Evolutionary conservation across 306 rosid species (phyloP).

Genomic region (Prunus mongolica): DNA sequence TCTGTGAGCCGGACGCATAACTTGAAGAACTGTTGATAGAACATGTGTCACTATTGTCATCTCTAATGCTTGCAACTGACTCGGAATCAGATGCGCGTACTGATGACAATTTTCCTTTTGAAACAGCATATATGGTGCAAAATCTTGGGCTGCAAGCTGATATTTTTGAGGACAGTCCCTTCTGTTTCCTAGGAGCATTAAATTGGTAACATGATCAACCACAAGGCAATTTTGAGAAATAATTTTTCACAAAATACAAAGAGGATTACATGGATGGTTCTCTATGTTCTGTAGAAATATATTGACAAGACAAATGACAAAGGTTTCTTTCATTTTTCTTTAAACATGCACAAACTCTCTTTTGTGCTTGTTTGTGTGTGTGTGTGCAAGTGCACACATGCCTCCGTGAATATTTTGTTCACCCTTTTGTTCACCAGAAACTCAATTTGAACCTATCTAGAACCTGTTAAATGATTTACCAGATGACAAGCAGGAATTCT

Average conservation of each 20-base stretch:
- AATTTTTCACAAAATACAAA: not conserved
- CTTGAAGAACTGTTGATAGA: conserved; percentile 57
- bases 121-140: conserved; percentile 76
- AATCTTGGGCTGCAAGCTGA: conserved; percentile 65
- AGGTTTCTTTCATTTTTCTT: too few relatives aligned
- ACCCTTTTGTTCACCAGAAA: not conserved
- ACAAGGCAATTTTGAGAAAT: not conserved
- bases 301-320: too few relatives aligned
- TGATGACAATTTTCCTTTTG: conserved; percentile 72
- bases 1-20: conserved; percentile 46
- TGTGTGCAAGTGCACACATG: too few relatives aligned
- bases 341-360: too few relatives aligned
- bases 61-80: conserved; percentile 38
- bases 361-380: not conserved
- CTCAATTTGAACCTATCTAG: not conserved
- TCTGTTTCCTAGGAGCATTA: conserved; percentile 53
- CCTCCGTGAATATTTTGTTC: too few relatives aligned
- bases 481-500: not conserved
- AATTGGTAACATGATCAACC: conserved; percentile 6
- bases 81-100: conserved; percentile 55
- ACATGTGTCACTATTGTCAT: conserved; percentile 52
- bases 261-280: not conserved
- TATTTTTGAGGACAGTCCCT: conserved; percentile 59
- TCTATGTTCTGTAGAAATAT: not conserved
- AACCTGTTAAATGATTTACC: not conserved